Percentiles rank a stretch among this genome's conserved stretches.
Evolutionary conservation across 495 filamentous ascomycete genomes (phyloP).

Genomic region (Penicillium mononematosum): DNA sequence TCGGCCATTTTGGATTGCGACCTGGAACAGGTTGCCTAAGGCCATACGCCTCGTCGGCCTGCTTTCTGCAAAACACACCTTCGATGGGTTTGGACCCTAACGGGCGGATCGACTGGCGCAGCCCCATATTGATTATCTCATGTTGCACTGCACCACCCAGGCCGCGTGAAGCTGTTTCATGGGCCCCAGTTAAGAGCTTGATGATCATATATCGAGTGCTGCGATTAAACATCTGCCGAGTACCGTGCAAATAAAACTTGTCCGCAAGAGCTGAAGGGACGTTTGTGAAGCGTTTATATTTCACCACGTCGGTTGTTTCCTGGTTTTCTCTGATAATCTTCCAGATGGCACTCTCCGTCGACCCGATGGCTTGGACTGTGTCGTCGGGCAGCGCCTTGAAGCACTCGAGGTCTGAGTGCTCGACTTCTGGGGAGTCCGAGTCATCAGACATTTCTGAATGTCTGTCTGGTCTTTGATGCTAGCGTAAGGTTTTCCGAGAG

Average conservation of each 20-base stretch:
- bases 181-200: background rate
- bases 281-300: conserved; percentile 2
- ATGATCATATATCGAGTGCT: conserved; percentile 1
- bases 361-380: background rate
- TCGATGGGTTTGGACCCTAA: background rate
- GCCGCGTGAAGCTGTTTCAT: background rate
- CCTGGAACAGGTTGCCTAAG: background rate
- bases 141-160: background rate
- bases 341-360: background rate
- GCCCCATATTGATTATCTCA: background rate
- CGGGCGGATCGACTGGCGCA: background rate
- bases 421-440: background rate
- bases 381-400: background rate
- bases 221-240: background rate
- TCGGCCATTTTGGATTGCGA: conserved; percentile 1
- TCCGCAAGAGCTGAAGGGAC: background rate
- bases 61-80: conserved; percentile 1
- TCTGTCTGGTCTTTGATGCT: background rate
- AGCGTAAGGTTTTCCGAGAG: background rate
- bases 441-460: background rate
- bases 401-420: background rate
- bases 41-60: background rate
- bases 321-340: background rate
- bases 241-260: no score
- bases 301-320: background rate